Base-by-base conservation (phyloP, 345 rosid genomes). In the Kandelia obovata region DNA sequence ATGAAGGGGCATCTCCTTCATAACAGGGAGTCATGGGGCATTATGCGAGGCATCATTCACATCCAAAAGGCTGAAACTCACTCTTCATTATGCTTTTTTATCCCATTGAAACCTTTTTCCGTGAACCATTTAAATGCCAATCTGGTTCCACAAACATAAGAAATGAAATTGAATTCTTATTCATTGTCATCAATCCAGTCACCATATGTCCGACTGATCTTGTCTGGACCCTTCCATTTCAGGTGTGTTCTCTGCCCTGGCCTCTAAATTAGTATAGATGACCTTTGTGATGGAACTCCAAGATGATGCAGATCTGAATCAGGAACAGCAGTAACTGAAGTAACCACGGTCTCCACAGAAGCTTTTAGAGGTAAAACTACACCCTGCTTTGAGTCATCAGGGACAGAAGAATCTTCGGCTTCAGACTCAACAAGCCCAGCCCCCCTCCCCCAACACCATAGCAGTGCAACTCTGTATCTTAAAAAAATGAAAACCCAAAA, bases 181-280 rank as follows among this genome's bases (percentile, higher is more conserved):
- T 91, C 97, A 15, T 87, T 64, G 56, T 92, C 99, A 60, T 95
- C 97, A 25, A 95, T 88, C 99, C 99, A 95, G 79, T 95, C 99
- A 61, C 99, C 99, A 21, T 95, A 94, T 86, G 92, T 95, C 83
- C 96, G 78, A 83, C 96, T 95, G 75, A 90, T 92, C 82, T 86
- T 95, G 39, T 87, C 96, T 0, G 99, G 99, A 62, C 99, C 99
- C 73, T 92, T 95, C 99, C 99, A 95, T 73, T 92, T 95, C 70
- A 89, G 89, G 76, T 81, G 89, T 67, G 90, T 70, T 77, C 96
- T 88, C 64, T 89, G 96, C 57, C 96, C 96, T 6, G 97, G 83
- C 81, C 87, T 84, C 70, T 92, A 96, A 7, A 83, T 72, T 60
- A 86, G 78, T 27, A 83, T 77, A 53, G 92, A 70, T 0, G 96